Evolutionary conservation across 495 filamentous ascomycete genomes (phyloP).

Genomic region (Penicillium robsamsonii): DNA sequence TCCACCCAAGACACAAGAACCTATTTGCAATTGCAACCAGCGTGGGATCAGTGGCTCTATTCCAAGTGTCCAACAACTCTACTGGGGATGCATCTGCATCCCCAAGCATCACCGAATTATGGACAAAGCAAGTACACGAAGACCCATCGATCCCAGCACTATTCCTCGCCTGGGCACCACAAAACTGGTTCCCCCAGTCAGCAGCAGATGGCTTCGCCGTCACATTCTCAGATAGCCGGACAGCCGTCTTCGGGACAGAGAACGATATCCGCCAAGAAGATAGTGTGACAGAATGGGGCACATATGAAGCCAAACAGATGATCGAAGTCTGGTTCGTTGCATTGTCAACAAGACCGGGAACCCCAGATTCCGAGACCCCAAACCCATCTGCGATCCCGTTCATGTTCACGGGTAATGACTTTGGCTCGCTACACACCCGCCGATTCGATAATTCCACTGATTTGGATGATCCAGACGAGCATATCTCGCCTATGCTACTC

Average conservation of each 20-base stretch:
- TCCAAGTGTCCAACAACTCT: constrained; percentile 34
- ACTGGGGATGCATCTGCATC: background rate
- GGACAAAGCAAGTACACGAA: constrained; percentile 41
- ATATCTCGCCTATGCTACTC: constrained; percentile 20
- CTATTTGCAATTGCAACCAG: constrained; percentile 71
- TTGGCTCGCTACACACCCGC: constrained; percentile 34
- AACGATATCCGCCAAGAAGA: constrained; percentile 13
- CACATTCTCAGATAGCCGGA: constrained; percentile 65
- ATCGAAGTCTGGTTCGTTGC: constrained; percentile 52
- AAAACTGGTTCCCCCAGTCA: constrained; percentile 32
- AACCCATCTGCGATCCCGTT: constrained; percentile 21
- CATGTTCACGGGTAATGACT: constrained; percentile 42
- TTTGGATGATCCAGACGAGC: constrained; percentile 19
- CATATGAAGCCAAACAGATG: constrained; percentile 34
- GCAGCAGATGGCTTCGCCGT: constrained; percentile 54
- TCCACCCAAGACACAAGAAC: constrained; percentile 56
- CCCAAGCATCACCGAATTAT: constrained; percentile 31
- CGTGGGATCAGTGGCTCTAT: constrained; percentile 65
- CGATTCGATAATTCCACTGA: constrained; percentile 25
- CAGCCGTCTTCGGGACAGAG: constrained; percentile 48
- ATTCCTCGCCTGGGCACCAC: constrained; percentile 69
- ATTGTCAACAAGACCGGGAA: constrained; percentile 19
- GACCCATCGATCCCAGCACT: constrained; percentile 61
- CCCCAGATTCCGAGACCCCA: background rate
- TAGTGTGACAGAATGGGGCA: constrained; percentile 24